Base-by-base conservation (phyloP, 2,329 filamentous ascomycete genomes). In the Venturiaceae sp. region DNA sequence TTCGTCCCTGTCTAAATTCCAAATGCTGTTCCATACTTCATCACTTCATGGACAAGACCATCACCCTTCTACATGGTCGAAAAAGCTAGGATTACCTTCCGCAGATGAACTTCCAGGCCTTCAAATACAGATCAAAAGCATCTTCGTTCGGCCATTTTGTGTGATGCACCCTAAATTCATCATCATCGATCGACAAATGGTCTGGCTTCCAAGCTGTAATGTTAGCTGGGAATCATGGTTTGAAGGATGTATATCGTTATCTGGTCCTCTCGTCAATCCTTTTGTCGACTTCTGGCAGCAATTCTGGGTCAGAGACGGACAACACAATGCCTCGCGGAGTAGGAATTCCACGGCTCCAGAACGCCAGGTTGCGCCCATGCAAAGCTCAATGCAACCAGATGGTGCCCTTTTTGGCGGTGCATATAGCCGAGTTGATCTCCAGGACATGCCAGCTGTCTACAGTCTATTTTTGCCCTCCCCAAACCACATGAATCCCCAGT, bases 101-200 rank as follows among this genome's bases (percentile, higher is more conserved):
- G 73, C 78, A 3, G 71, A 75, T 6, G 75, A 79, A 34, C 74
- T 83, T 3, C 77, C 73, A 0, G 83, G 83, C 2, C 79, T 95
- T 19, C 81, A 91, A 56, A 66, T 95, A 34, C 75, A 79, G 0
- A 82, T 91, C 58, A 92, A 90, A 74, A 90, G 84, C 62, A 76
- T 92, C 7, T 95, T 95, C 70, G 83, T 92, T 62, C 75, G 85
- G 2, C 90, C 90, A 0, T 84, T 94, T 60, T 90, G 88, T 65
- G 86, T 95, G n/a, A 88, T 94, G 83, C 90, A 95, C 67, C 86
- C 89, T 0, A 95, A 95, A 66, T 92, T 89, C 64, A 77, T 92
- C 37, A 77, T 94, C 14, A 71, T 92, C 1, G 90, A 95, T 68
- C 79, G 85, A 0, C 69, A 75, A 33, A 77, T 73, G 2, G 86